These are phyloP conservation scores for Clarireedia monteithiana DNA, from an alignment of 2,329 filamentous ascomycete species.

Conservation along the genomic window DNA sequence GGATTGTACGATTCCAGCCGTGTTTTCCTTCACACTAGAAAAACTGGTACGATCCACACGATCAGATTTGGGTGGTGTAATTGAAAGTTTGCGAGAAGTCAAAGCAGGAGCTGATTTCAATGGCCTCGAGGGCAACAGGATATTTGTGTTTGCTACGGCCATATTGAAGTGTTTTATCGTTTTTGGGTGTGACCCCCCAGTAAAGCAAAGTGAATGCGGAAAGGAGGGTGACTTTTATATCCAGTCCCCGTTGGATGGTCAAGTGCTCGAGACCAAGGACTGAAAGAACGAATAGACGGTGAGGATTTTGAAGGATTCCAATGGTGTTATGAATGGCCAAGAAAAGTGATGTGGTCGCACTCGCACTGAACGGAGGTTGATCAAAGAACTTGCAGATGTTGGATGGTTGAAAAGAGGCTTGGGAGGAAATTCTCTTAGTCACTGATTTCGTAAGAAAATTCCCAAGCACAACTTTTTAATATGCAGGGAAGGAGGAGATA, in stretches of 20 bases:
- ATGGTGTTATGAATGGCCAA: neutral
- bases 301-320: neutral
- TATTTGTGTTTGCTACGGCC: constrained; percentile 5
- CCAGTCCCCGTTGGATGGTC: neutral
- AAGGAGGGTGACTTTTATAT: neutral
- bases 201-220: neutral
- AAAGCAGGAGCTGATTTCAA: constrained; percentile 6
- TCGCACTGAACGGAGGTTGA: constrained; percentile 5
- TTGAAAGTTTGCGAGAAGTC: constrained; percentile 5
- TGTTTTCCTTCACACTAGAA: constrained; percentile 27
- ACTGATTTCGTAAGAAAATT: constrained; percentile 7
- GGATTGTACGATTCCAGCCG: constrained; percentile 43
- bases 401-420: neutral
- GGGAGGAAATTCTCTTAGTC: constrained; percentile 6
- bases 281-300: constrained; percentile 3
- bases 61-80: constrained; percentile 17
- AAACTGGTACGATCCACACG: constrained; percentile 27
- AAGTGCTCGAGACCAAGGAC: neutral
- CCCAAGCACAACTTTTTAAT: neutral
- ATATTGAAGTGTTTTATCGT: neutral
- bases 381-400: constrained; percentile 2
- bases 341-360: constrained; percentile 4
- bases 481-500: neutral
- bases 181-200: neutral
- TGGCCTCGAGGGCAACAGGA: constrained; percentile 3